Evolutionary conservation across 345 rosid species (phyloP), one percentile per base, ranked within the genome.

Genomic region (Brassica carinata): DNA sequence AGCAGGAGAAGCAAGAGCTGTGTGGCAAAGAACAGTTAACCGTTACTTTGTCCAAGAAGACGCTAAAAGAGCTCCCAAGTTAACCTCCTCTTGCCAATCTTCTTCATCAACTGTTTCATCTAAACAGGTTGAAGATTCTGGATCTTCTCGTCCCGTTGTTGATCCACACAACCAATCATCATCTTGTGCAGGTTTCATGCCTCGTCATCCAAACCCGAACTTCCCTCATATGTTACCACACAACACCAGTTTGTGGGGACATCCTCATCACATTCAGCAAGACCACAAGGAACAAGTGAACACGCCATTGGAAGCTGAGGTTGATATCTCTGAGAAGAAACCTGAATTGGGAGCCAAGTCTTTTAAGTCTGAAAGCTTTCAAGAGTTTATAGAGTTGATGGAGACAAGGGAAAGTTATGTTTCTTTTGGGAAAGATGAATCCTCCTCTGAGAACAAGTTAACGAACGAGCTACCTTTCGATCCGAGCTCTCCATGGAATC

Each of bases 21-120:
- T 85, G 17, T 94, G 97, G 99, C 98, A 96, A 83, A 86, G 98
- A 83, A 78, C 94, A 7, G 92, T 88, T 27, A 96, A 94, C 80
- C 98, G 97, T 78, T 96, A 88, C 85, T 93, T 95, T 86, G 93
- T 95, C 55, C 99, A 95, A 85, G 99, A 95, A 83, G 99, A 96
- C 87, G 96, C 99, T 63, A 93, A 93, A 81, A 85, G 98, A 84
- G 99, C 99, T 75, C 99, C 98, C 17, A 92, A 92, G 79, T 75
- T 96, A 81, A 95, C 99, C 76, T 91, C 99, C 58, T 96, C 77
- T 81, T 89, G 90, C 81, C 98, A 93, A n/a, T 93, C 79, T 7
- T 88, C 96, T 13, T 83, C 73, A 8, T 2, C 90, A 74, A 71
- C 94, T 36, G 38, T 36, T 78, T 7, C 87, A n/a, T 70, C 86